phyloP scores from a whole-genome alignment of 768 basidiomycete species.

The Dentipellis sp. region DNA sequence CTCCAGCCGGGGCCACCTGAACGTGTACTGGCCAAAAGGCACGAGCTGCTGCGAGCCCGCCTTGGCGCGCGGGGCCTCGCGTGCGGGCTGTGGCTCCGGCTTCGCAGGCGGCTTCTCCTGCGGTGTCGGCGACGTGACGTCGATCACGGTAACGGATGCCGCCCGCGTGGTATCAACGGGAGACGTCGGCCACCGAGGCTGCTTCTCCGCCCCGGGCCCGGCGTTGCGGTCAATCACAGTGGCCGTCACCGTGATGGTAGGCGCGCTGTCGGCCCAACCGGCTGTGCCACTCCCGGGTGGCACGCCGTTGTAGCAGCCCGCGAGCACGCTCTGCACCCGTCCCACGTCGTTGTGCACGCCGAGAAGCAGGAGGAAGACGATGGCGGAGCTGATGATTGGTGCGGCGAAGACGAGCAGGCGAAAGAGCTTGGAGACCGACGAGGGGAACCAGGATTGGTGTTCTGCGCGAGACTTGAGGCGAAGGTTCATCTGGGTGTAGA shows the following conservation, averaged over 20 bases:
- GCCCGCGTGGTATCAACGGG: neutral
- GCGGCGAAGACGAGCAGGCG: slow-evolving; percentile 9
- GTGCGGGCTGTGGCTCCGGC: neutral
- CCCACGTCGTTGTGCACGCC: slow-evolving; percentile 21
- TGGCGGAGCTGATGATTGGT: slow-evolving; percentile 14
- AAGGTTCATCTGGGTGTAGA: slow-evolving; percentile 24
- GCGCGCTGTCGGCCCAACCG: slow-evolving; percentile 1
- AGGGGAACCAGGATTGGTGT: neutral
- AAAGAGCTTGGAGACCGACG: neutral
- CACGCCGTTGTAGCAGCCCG: slow-evolving; percentile 17
- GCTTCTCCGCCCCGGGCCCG: neutral
- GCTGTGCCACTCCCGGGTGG: neutral
- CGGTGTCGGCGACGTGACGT: slow-evolving; percentile 6
- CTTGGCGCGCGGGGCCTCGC: neutral
- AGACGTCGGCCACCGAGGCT: neutral
- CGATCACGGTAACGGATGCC: slow-evolving; percentile 10
- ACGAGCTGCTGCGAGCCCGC: neutral
- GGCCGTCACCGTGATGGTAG: slow-evolving; percentile 29
- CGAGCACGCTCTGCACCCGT: slow-evolving; percentile 19
- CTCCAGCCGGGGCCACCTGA: slow-evolving; percentile 12
- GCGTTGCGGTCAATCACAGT: slow-evolving; percentile 18
- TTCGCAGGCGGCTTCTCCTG: slow-evolving; percentile 2
- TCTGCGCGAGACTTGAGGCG: neutral
- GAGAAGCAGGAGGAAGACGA: slow-evolving; percentile 21
- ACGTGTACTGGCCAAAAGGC: neutral